These are phyloP conservation scores for Exutisphaerella laricina DNA, from an alignment of 2,329 filamentous ascomycete species.

Conservation along the genomic window DNA sequence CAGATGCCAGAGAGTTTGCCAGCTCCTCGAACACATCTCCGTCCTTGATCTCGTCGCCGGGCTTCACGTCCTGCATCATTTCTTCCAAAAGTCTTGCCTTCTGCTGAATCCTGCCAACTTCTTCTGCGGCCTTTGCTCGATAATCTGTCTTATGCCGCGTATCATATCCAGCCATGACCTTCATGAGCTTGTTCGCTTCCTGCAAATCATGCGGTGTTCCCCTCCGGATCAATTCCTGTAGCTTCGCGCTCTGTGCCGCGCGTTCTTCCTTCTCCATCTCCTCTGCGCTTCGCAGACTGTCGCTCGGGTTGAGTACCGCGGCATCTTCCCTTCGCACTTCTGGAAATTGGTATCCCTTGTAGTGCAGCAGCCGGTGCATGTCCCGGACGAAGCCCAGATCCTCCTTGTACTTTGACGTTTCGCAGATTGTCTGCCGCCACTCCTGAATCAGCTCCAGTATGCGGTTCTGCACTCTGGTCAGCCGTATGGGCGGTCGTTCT, in stretches of 20 bases:
- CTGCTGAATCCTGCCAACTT: conserved; percentile 89
- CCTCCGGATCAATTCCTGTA: conserved; percentile 91
- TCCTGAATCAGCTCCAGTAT: conserved; percentile 97
- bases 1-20: conserved; percentile 79
- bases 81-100: conserved; percentile 91
- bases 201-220: conserved; percentile 90
- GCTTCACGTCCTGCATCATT: conserved; percentile 76
- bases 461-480: conserved; percentile 80
- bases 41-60: conserved; percentile 70
- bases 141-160: conserved; percentile 95
- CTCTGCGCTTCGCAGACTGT: conserved; percentile 92
- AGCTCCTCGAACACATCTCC: conserved; percentile 75
- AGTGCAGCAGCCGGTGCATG: conserved; percentile 92
- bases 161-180: conserved; percentile 97
- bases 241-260: conserved; percentile 93
- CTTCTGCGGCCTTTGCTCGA: conserved; percentile 92
- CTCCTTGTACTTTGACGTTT: conserved; percentile 95
- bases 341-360: conserved; percentile 95
- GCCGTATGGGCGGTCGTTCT: conserved; percentile 80
- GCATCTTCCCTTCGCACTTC: conserved; percentile 90
- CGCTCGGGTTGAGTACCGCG: conserved; percentile 91
- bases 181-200: conserved; percentile 97
- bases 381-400: conserved; percentile 93
- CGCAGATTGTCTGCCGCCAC: conserved; percentile 97
- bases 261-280: conserved; percentile 98